Evolutionary conservation across 495 filamentous ascomycete genomes (phyloP).

Genomic region (Glarea lozoyensis): DNA sequence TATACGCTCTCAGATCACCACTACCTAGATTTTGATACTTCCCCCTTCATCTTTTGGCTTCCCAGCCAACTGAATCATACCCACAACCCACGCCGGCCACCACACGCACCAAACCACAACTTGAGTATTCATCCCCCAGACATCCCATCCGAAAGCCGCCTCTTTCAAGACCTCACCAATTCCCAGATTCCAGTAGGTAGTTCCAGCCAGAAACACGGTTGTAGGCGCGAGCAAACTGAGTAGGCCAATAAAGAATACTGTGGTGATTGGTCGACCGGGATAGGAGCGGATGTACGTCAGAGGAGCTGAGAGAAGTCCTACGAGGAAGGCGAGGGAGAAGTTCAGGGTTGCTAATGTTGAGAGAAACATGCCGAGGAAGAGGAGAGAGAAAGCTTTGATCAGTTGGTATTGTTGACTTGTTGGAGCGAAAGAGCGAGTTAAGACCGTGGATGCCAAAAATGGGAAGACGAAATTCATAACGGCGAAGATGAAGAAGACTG

Average conservation of each 20-base stretch:
- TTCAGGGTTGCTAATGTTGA: constrained; percentile 92
- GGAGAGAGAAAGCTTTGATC: constrained; percentile 83
- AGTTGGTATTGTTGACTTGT: constrained; percentile 63
- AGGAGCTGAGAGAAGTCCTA: constrained; percentile 70
- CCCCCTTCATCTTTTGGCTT: constrained; percentile 7
- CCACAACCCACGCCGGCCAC: constrained; percentile 93
- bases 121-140: constrained; percentile 83
- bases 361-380: constrained; percentile 84
- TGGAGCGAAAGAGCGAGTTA: constrained; percentile 40
- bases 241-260: constrained; percentile 22
- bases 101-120: constrained; percentile 95
- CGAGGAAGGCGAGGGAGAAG: constrained; percentile 81
- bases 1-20: background rate
- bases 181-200: constrained; percentile 38
- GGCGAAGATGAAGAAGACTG: constrained; percentile 49
- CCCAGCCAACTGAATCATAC: constrained; percentile 32
- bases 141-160: constrained; percentile 84
- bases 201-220: constrained; percentile 45
- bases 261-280: constrained; percentile 22
- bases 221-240: constrained; percentile 59
- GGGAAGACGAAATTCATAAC: constrained; percentile 52
- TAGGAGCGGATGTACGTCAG: constrained; percentile 60
- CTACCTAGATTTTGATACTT: background rate
- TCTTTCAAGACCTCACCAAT: constrained; percentile 54
- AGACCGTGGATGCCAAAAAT: constrained; percentile 39